Evolutionary conservation across 2,329 filamentous ascomycete genomes (phyloP).

Genomic region (Macroventuria anomochaeta): DNA sequence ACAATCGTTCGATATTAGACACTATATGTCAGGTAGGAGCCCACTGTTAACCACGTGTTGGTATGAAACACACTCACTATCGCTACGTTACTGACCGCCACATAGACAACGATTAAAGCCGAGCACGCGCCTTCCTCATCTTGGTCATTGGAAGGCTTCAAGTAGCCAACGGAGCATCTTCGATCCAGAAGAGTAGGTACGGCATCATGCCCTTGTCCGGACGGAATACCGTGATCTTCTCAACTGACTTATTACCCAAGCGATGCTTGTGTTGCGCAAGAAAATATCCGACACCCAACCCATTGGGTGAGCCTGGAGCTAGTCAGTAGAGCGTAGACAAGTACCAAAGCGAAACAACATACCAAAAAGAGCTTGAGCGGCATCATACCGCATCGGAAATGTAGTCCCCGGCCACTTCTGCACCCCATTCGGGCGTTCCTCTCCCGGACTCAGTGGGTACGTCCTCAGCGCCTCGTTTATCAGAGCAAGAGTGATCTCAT

Average conservation of each 20-base stretch:
- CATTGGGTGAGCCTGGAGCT: slow-evolving; percentile 16
- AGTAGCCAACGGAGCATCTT: slow-evolving; percentile 3
- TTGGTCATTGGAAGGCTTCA: neutral
- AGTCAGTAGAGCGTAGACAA: neutral
- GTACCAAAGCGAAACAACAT: neutral
- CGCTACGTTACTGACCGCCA: neutral
- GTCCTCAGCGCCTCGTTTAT: slow-evolving; percentile 16
- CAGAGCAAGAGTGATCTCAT: slow-evolving; percentile 17
- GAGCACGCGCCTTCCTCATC: neutral
- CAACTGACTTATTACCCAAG: slow-evolving; percentile 16
- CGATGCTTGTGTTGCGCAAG: slow-evolving; percentile 20
- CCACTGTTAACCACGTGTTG: too few relatives aligned
- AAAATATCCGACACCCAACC: slow-evolving; percentile 18
- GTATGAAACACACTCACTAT: neutral
- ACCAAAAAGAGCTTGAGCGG: slow-evolving; percentile 17
- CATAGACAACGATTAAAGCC: neutral
- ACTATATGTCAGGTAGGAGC: too few relatives aligned
- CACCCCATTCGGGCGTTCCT: slow-evolving; percentile 4
- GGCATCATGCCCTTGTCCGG: slow-evolving; percentile 13
- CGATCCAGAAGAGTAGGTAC: slow-evolving; percentile 21
- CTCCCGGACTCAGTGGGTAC: slow-evolving; percentile 9
- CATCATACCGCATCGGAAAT: slow-evolving; percentile 10
- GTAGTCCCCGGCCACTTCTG: slow-evolving; percentile 15
- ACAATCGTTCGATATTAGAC: too few relatives aligned
- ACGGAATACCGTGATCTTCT: slow-evolving; percentile 20